Evolutionary conservation across 169 alveolate genomes (phyloP).

Genomic region (Cryptosporidium tyzzeri): DNA sequence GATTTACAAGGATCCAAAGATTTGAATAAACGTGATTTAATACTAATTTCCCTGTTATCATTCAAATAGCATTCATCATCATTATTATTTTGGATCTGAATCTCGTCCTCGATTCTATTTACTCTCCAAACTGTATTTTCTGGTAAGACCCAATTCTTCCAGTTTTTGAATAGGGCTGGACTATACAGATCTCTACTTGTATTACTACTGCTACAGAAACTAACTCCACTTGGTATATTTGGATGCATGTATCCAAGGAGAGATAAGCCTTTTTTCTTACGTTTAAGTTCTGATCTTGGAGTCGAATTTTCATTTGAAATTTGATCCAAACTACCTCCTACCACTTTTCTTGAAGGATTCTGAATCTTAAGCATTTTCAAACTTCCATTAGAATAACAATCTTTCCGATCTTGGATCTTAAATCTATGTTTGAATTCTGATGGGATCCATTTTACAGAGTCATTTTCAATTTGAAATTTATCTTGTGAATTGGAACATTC

Average conservation of each 20-base stretch:
- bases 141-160: slow-evolving; percentile 56
- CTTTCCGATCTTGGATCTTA: background rate
- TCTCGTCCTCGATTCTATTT: slow-evolving; percentile 26
- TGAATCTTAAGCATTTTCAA: background rate
- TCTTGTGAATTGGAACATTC: background rate
- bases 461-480: background rate
- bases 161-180: slow-evolving; percentile 3
- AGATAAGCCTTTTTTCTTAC: background rate
- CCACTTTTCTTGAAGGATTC: background rate
- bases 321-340: background rate
- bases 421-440: slow-evolving; percentile 44
- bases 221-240: slow-evolving; percentile 38
- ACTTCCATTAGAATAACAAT: background rate
- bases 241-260: slow-evolving; percentile 46
- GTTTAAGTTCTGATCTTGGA: background rate
- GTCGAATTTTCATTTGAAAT: background rate
- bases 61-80: slow-evolving; percentile 68
- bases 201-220: slow-evolving; percentile 54
- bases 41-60: slow-evolving; percentile 35
- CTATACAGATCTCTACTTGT: slow-evolving; percentile 41
- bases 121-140: slow-evolving; percentile 5
- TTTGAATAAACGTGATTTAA: slow-evolving; percentile 36
- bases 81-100: slow-evolving; percentile 45
- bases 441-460: slow-evolving; percentile 58
- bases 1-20: slow-evolving; percentile 58